phyloP scores from a whole-genome alignment of 2,329 filamentous ascomycete species.

The Scytalidium lignicola region DNA sequence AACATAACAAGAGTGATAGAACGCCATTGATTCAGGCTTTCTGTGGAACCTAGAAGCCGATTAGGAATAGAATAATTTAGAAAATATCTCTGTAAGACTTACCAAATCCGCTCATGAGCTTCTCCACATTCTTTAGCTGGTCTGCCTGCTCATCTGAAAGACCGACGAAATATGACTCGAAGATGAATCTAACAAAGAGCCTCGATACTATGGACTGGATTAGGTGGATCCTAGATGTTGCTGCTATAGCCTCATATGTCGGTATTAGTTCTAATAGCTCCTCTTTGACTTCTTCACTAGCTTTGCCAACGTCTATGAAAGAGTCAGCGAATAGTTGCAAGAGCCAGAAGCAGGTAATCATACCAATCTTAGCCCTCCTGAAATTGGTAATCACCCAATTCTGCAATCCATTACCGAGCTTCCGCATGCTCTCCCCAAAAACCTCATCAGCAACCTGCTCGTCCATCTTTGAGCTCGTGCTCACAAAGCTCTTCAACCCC shows the following conservation, averaged over 20 bases:
- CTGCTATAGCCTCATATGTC: conserved; percentile 50
- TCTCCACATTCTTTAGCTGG: conserved; percentile 35
- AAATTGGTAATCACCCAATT: conserved; percentile 72
- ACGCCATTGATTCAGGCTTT: conserved; percentile 61
- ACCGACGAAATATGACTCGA: conserved; percentile 59
- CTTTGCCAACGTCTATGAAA: conserved; percentile 37
- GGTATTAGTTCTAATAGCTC: conserved; percentile 48
- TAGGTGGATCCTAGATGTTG: conserved; percentile 53
- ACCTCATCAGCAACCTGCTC: conserved; percentile 61
- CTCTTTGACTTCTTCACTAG: conserved; percentile 35
- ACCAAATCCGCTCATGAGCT: conserved; percentile 19
- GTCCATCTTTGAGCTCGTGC: conserved; percentile 57
- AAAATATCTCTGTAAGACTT: conserved; percentile 3
- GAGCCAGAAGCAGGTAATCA: conserved; percentile 3
- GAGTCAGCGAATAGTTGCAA: conserved; percentile 6
- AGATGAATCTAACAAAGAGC: conserved; percentile 56
- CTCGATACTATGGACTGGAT: conserved; percentile 58
- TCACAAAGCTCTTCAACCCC: conserved; percentile 68
- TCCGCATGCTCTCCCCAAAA: conserved; percentile 56
- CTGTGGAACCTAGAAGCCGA: conserved; percentile 36
- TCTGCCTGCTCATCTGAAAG: conserved; percentile 48
- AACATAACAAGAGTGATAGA: conserved; percentile 58
- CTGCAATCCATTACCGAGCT: conserved; percentile 62
- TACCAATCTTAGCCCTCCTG: conserved; percentile 51
- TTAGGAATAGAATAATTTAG: conserved; percentile 1